Evolutionary conservation across 257 asterid genomes (phyloP).

Genomic region (Gentiana straminea): DNA sequence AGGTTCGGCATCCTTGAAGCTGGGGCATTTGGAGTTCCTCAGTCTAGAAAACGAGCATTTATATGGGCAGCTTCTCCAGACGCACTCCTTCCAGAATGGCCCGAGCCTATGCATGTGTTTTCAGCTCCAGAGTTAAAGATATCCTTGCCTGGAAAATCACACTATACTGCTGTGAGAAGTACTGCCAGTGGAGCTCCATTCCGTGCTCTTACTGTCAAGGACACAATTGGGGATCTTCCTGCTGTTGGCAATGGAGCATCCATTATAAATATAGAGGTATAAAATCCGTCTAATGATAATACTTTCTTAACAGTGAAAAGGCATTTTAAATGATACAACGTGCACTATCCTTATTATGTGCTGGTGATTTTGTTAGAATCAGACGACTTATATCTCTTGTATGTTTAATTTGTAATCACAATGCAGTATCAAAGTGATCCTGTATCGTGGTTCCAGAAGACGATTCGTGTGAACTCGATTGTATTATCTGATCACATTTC

Average conservation of each 20-base stretch:
- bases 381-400: not conserved
- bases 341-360: too few species aligned
- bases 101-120: constrained; percentile 98
- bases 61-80: constrained; percentile 99
- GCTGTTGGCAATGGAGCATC: constrained; percentile 12
- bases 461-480: constrained; percentile 41
- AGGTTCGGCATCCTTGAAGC: constrained; percentile 96
- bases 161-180: constrained; percentile 77
- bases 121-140: constrained; percentile 73
- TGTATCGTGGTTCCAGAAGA: not conserved
- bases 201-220: constrained; percentile 92
- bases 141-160: constrained; percentile 39
- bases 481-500: constrained; percentile 65
- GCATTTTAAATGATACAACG: too few species aligned
- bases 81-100: constrained; percentile 93
- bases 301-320: too few species aligned
- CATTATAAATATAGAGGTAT: constrained; percentile 32
- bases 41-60: constrained; percentile 94
- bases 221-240: constrained; percentile 94
- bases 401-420: constrained; percentile 10
- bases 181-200: constrained; percentile 86
- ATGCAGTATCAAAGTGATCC: constrained; percentile 17
- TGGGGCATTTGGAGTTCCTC: constrained; percentile 95
- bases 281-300: not conserved
- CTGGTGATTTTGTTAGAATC: too few species aligned